These are phyloP conservation scores for Huntiella abstrusa DNA, from an alignment of 2,329 filamentous ascomycete species.

Conservation along the genomic window DNA sequence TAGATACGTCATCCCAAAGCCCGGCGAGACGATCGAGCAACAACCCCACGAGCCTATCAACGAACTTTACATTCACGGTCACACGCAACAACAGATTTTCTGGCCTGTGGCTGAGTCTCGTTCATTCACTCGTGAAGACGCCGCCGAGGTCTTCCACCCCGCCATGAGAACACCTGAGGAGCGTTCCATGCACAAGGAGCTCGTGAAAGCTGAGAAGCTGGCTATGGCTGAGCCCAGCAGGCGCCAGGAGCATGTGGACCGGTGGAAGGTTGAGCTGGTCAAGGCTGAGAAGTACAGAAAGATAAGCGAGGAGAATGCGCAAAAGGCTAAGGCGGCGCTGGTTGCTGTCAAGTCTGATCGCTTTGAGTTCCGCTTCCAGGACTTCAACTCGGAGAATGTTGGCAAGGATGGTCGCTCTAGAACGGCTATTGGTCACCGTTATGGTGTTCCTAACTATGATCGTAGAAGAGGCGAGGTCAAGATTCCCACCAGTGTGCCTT, in stretches of 20 bases:
- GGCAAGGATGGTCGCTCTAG: conserved; percentile 33
- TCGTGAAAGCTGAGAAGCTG: conserved; percentile 36
- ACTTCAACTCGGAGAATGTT: conserved; percentile 36
- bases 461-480: conserved; percentile 45
- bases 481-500: conserved; percentile 45
- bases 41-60: conserved; percentile 40
- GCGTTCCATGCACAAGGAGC: conserved; percentile 42
- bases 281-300: conserved; percentile 10
- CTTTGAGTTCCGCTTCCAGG: conserved; percentile 44
- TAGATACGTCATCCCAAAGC: conserved; percentile 20
- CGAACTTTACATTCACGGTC: conserved; percentile 42
- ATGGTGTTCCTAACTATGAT: conserved; percentile 44
- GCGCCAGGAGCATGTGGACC: neutral
- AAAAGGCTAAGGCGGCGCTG: conserved; percentile 22
- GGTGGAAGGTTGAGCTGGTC: neutral
- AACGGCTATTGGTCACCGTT: conserved; percentile 39
- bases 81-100: conserved; percentile 46
- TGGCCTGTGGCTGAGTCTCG: conserved; percentile 44
- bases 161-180: conserved; percentile 40
- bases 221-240: conserved; percentile 19
- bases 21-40: neutral
- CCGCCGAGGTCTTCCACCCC: conserved; percentile 44
- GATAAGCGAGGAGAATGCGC: conserved; percentile 2
- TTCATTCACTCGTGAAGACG: conserved; percentile 44
- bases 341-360: conserved; percentile 30